Percentiles rank a stretch among this genome's conserved stretches.
Evolutionary conservation across 2,329 filamentous ascomycete genomes (phyloP).

Genomic region (Aspergillus ustus): DNA sequence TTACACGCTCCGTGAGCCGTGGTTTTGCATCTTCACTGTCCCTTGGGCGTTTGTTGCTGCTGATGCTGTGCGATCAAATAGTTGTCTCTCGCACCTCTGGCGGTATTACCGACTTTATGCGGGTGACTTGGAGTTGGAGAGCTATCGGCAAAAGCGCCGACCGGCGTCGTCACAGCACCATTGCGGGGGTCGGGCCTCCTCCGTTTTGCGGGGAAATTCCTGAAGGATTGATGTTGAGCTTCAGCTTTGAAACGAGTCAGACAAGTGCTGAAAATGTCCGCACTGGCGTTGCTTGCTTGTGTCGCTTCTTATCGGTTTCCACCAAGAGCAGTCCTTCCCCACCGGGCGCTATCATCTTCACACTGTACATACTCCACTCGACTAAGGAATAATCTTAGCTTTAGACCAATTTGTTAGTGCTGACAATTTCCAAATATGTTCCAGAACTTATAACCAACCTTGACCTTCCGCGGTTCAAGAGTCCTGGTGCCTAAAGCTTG

Average conservation of each 20-base stretch:
- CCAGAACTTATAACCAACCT: neutral
- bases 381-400: no score
- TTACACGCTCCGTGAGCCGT: neutral
- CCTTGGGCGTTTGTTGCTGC: neutral
- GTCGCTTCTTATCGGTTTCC: no score
- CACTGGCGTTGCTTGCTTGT: neutral
- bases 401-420: neutral
- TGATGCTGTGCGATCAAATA: neutral
- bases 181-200: neutral
- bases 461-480: no score
- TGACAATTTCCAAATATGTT: neutral
- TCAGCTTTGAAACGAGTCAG: neutral
- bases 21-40: neutral
- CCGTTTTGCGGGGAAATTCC: neutral
- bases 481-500: neutral
- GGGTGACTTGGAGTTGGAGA: conserved; percentile 12
- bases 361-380: no score
- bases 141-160: conserved; percentile 1
- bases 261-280: neutral
- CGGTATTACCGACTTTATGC: conserved; percentile 29
- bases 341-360: no score
- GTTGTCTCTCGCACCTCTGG: neutral
- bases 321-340: no score
- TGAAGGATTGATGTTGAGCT: neutral
- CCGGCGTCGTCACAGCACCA: neutral